phyloP scores from a whole-genome alignment of 2,329 filamentous ascomycete genomes.

The Mollisiaceae sp. region DNA sequence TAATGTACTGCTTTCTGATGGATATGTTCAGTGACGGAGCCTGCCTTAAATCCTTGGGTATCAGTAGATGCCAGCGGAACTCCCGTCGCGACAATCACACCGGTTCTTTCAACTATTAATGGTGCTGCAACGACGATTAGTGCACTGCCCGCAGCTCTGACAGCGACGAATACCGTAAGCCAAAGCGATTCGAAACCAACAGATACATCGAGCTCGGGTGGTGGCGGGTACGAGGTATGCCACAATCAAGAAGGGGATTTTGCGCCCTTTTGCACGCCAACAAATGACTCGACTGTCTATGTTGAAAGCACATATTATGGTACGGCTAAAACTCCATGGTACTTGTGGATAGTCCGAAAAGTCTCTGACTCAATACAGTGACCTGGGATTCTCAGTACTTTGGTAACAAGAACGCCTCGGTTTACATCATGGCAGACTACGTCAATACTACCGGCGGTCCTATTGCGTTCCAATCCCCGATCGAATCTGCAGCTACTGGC shows the following conservation, averaged over 20 bases:
- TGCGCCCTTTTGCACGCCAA: conserved; percentile 36
- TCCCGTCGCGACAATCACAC: conserved; percentile 37
- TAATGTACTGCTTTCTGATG: background rate
- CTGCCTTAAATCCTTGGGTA: conserved; percentile 35
- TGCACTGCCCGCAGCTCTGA: conserved; percentile 32
- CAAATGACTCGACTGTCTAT: conserved; percentile 39
- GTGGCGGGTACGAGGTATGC: conserved; percentile 39
- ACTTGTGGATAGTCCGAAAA: background rate
- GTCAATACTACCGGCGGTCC: conserved; percentile 36
- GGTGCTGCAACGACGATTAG: conserved; percentile 35
- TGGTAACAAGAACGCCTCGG: conserved; percentile 32
- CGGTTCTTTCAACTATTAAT: conserved; percentile 34
- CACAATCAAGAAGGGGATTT: conserved; percentile 37
- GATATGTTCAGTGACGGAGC: background rate
- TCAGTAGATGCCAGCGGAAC: conserved; percentile 37
- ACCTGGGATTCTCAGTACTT: conserved; percentile 41
- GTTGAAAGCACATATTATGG: conserved; percentile 41
- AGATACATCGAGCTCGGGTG: conserved; percentile 29
- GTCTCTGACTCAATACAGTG: conserved; percentile 27
- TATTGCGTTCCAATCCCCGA: conserved; percentile 38
- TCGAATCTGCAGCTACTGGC: conserved; percentile 29
- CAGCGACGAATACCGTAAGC: conserved; percentile 29
- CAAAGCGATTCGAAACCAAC: conserved; percentile 24
- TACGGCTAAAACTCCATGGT: conserved; percentile 13
- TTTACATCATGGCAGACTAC: conserved; percentile 40